A percentile compares a stretch with the other conserved stretches of the same genome.
phyloP scores from a whole-genome alignment of 2,329 filamentous ascomycete species.

The Tetracladium maxilliforme region DNA sequence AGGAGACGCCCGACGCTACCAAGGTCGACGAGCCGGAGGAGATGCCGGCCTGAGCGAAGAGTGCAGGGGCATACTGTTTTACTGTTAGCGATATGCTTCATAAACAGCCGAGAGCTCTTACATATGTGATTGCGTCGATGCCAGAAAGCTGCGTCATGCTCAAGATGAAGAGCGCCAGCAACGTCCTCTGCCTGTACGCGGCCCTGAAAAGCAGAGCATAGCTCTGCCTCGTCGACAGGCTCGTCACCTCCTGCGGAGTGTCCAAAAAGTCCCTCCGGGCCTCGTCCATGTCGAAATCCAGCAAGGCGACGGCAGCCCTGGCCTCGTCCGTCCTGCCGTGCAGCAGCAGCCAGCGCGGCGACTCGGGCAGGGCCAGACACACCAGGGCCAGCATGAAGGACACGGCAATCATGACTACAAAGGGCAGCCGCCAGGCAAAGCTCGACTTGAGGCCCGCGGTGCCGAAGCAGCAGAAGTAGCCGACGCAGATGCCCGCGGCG shows the following conservation, averaged over 20 bases:
- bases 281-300: conserved; percentile 27
- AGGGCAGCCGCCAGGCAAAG: conserved; percentile 41
- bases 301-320: conserved; percentile 20
- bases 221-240: conserved; percentile 16
- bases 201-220: conserved; percentile 17
- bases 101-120: conserved; percentile 17
- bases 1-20: conserved; percentile 45
- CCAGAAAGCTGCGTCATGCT: conserved; percentile 44
- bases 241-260: too few relatives aligned
- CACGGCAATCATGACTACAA: conserved; percentile 27
- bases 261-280: conserved; percentile 29
- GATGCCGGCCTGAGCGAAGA: conserved; percentile 45
- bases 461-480: conserved; percentile 47
- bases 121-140: conserved; percentile 48
- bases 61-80: conserved; percentile 42
- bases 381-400: conserved; percentile 21
- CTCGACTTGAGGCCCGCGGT: conserved; percentile 27
- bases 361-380: conserved; percentile 32
- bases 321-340: conserved; percentile 27
- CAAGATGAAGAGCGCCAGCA: conserved; percentile 39
- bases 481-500: conserved; percentile 31
- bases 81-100: too few relatives aligned
- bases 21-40: conserved; percentile 36
- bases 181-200: conserved; percentile 27
- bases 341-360: conserved; percentile 39